A percentile compares a stretch with the other conserved stretches of the same genome.
Conservation (phyloP, 2,329 filamentous ascomycete genomes). For the Aspergillus fischeri region DNA sequence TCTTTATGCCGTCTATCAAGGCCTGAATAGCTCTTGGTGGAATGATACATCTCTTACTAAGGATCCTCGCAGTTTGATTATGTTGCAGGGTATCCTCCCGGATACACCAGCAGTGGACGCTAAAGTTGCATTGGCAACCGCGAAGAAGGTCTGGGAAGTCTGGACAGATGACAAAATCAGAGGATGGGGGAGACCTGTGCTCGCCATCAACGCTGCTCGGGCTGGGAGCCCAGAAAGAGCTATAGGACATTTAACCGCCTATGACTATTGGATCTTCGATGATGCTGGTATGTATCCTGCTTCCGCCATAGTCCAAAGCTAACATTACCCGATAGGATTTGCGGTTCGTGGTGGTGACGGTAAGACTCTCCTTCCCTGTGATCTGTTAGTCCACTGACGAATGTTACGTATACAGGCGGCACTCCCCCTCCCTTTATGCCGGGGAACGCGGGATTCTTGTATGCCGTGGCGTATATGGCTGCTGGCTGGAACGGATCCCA, state of each 20-base stretch:
- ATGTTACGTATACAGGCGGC: background rate
- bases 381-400: background rate
- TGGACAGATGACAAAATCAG: constrained; percentile 13
- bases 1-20: constrained; percentile 10
- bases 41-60: constrained; percentile 2
- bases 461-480: constrained; percentile 16
- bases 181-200: constrained; percentile 12
- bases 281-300: constrained; percentile 8
- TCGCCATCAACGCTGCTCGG: constrained; percentile 11
- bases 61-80: constrained; percentile 13
- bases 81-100: constrained; percentile 12
- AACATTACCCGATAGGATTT: constrained; percentile 5
- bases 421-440: constrained; percentile 15
- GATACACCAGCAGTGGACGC: constrained; percentile 8
- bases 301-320: background rate
- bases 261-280: constrained; percentile 13
- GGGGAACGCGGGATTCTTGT: constrained; percentile 11
- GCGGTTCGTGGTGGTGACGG: constrained; percentile 12
- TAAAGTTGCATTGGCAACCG: constrained; percentile 1
- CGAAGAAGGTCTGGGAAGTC: constrained; percentile 8
- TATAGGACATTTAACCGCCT: constrained; percentile 10
- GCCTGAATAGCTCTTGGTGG: constrained; percentile 13
- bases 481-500: constrained; percentile 11
- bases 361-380: background rate
- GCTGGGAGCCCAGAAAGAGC: constrained; percentile 8